A percentile compares a stretch with the other conserved stretches of the same genome.
phyloP scores from a whole-genome alignment of 179 eudicot species.

The Heliamphora pulchella region DNA sequence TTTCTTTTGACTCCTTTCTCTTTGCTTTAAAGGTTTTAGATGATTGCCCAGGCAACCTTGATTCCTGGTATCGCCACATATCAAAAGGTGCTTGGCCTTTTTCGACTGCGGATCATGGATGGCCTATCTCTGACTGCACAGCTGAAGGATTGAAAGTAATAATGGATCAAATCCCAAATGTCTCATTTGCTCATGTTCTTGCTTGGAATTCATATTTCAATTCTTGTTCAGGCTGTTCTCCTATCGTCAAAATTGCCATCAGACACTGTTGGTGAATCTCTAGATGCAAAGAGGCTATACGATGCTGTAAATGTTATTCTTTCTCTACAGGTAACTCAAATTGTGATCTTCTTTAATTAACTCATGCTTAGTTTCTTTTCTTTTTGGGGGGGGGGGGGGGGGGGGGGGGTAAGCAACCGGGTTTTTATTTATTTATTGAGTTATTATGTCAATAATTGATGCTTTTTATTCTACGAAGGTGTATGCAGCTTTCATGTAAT shows the following conservation, averaged over 20 bases:
- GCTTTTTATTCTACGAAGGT: not conserved
- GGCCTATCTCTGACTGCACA: slow-evolving; percentile 57
- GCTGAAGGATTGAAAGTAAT: slow-evolving; percentile 57
- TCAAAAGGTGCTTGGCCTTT: slow-evolving; percentile 68
- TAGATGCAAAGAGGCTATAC: slow-evolving; percentile 53
- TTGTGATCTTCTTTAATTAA: not conserved
- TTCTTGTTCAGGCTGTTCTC: slow-evolving; percentile 61
- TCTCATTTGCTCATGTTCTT: not conserved
- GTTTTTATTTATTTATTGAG: not conserved
- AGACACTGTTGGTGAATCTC: slow-evolving; percentile 69
- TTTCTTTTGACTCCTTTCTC: slow-evolving; percentile 8
- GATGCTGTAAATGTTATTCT: slow-evolving; percentile 83
- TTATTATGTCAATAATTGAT: not conserved
- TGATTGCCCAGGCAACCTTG: slow-evolving; percentile 45
- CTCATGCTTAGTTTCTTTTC: not conserved
- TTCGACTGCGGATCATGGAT: slow-evolving; percentile 56
- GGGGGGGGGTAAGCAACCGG: too few relatives aligned
- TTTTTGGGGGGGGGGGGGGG: too few relatives aligned
- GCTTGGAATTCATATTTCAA: slow-evolving; percentile 15
- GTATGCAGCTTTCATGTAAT: not conserved
- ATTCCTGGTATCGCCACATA: slow-evolving; percentile 51
- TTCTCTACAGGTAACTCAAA: slow-evolving; percentile 75
- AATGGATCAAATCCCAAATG: not conserved
- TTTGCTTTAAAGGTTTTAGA: slow-evolving; percentile 35
- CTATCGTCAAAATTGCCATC: slow-evolving; percentile 59